phyloP scores from a whole-genome alignment of 2,329 filamentous ascomycete species.

The Colletotrichum musae region DNA sequence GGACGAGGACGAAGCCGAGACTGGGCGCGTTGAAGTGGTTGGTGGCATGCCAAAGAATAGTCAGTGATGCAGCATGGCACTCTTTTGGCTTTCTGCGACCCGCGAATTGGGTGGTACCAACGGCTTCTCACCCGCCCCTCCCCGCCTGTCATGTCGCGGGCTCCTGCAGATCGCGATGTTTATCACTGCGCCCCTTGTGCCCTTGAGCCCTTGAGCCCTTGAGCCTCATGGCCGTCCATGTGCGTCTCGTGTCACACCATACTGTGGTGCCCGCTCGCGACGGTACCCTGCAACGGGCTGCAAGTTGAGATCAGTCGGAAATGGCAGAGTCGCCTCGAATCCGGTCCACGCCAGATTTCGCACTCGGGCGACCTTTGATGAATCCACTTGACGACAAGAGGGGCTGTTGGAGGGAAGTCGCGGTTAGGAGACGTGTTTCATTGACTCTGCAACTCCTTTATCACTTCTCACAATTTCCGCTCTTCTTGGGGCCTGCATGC shows the following conservation, averaged over 20 bases:
- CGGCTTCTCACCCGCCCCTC: constrained; percentile 32
- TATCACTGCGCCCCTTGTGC: constrained; percentile 32
- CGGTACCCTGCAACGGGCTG: constrained; percentile 26
- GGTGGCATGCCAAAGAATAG: neutral
- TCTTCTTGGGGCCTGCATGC: constrained; percentile 28
- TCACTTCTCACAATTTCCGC: constrained; percentile 26
- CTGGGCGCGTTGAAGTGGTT: neutral
- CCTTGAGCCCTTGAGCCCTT: constrained; percentile 41
- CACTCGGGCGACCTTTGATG: constrained; percentile 20
- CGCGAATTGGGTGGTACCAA: constrained; percentile 3
- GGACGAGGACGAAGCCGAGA: neutral
- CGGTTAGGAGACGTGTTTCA: constrained; percentile 16
- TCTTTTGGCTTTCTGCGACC: neutral
- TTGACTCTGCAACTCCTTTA: constrained; percentile 14
- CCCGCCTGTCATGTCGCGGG: constrained; percentile 35
- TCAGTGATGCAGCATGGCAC: neutral
- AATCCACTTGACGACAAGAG: constrained; percentile 26
- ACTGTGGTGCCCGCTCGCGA: constrained; percentile 15
- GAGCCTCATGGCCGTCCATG: constrained; percentile 34
- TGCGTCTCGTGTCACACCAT: constrained; percentile 31
- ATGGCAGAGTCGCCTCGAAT: neutral
- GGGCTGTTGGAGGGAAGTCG: constrained; percentile 25
- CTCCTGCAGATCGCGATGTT: constrained; percentile 32
- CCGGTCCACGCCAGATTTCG: neutral
- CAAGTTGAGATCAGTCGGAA: constrained; percentile 11